Percentiles rank a stretch among this genome's conserved stretches.
phyloP scores from a whole-genome alignment of 2,329 filamentous ascomycete genomes.

The Chaetomium olivaceum region DNA sequence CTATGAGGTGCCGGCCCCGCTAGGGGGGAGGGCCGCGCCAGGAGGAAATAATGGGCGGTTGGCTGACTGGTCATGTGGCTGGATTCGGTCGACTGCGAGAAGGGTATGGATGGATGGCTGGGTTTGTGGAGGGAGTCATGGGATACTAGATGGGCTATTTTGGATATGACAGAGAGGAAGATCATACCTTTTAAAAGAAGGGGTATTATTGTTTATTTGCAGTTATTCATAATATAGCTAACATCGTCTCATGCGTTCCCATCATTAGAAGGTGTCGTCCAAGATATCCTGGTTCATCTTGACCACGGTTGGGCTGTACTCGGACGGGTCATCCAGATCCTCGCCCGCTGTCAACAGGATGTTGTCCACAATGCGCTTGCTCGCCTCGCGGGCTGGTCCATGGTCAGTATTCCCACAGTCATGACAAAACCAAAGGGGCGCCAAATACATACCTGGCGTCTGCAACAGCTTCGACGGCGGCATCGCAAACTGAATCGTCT shows the following conservation, averaged over 20 bases:
- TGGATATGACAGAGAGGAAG: neutral
- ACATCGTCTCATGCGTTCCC: neutral
- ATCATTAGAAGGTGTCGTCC: conserved; percentile 59
- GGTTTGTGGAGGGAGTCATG: no score
- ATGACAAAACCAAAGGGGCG: neutral
- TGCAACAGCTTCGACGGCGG: conserved; percentile 76
- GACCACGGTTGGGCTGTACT: conserved; percentile 66
- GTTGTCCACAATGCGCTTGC: conserved; percentile 77
- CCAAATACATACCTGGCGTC: conserved; percentile 64
- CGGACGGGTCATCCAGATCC: conserved; percentile 54
- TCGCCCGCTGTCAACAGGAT: conserved; percentile 74
- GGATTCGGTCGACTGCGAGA: no score
- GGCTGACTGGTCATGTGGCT: no score
- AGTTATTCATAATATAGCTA: neutral
- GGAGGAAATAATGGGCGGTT: neutral
- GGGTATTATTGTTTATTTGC: conserved; percentile 3
- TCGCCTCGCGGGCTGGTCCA: conserved; percentile 70
- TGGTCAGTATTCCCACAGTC: conserved; percentile 11
- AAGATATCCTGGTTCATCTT: conserved; percentile 64
- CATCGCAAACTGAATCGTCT: conserved; percentile 85
- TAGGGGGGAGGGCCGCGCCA: conserved; percentile 11
- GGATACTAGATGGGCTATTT: neutral
- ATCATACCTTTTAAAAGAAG: neutral
- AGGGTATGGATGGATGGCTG: neutral
- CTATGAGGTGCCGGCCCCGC: conserved; percentile 4